Evolutionary conservation across 202 grass and related monocot species (phyloP).

Genomic region (Miscanthus sacchariflorus): DNA sequence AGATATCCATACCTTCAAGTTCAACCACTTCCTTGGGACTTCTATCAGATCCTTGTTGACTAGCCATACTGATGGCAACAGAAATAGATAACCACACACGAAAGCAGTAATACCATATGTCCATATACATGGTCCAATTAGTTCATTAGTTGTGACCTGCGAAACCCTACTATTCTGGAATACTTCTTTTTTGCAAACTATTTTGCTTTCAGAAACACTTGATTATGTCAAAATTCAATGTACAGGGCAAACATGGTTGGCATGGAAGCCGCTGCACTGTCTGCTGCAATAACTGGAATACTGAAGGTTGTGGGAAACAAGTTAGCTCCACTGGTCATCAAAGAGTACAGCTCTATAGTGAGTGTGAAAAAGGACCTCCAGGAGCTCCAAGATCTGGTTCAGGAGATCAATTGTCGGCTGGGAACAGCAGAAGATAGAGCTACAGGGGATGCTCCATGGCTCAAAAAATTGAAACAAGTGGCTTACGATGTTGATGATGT

Average conservation of each 20-base stretch:
- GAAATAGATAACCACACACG: no score
- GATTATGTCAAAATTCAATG: no score
- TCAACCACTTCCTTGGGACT: no score
- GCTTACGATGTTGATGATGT: conserved; percentile 36
- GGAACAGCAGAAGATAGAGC: no score
- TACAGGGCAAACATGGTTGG: not conserved
- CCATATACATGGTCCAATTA: no score
- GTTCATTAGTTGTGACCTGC: no score
- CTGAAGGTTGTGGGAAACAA: not conserved
- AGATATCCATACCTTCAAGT: not conserved
- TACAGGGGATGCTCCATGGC: not conserved
- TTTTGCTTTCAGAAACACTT: no score
- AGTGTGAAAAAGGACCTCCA: not conserved
- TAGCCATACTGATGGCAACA: no score
- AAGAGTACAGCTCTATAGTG: not conserved
- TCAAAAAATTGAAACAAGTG: not conserved
- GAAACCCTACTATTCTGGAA: no score
- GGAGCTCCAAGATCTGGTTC: not conserved
- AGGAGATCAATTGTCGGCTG: not conserved
- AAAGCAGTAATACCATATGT: no score
- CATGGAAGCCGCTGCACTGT: not conserved
- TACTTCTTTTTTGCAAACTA: no score
- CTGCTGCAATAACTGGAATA: not conserved
- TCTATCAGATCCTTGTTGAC: no score
- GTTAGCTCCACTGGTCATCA: not conserved